Evolutionary conservation across 768 basidiomycete genomes (phyloP).

Genomic region (Suillus ampliporus): DNA sequence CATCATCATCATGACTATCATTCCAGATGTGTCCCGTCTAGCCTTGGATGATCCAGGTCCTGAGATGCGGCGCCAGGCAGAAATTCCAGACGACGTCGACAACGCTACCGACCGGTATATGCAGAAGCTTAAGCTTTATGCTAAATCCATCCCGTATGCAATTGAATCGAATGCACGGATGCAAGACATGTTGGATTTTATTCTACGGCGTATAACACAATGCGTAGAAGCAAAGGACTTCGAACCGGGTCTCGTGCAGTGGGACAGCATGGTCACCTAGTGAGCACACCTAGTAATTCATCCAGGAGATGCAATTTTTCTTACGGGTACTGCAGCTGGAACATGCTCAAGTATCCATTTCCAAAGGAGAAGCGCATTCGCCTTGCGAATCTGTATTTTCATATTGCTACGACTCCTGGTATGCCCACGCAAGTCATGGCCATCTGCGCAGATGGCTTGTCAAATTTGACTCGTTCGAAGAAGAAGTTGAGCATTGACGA

Average conservation of each 20-base stretch:
- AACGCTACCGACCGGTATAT: slow-evolving; percentile 50
- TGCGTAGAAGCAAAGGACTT: slow-evolving; percentile 82
- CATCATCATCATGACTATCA: slow-evolving; percentile 31
- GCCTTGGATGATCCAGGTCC: slow-evolving; percentile 45
- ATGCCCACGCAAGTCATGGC: slow-evolving; percentile 74
- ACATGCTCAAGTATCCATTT: slow-evolving; percentile 85
- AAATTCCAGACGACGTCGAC: slow-evolving; percentile 38
- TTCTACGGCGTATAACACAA: slow-evolving; percentile 71
- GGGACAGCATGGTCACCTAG: slow-evolving; percentile 80
- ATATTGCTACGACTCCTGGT: slow-evolving; percentile 76
- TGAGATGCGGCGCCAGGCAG: slow-evolving; percentile 18
- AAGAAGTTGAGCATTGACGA: slow-evolving; percentile 79
- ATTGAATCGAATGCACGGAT: slow-evolving; percentile 79
- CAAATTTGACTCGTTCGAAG: slow-evolving; percentile 64
- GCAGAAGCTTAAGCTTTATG: slow-evolving; percentile 66
- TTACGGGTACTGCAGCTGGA: slow-evolving; percentile 58
- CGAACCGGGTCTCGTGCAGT: slow-evolving; percentile 78
- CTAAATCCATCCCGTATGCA: slow-evolving; percentile 72
- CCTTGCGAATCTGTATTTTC: slow-evolving; percentile 80
- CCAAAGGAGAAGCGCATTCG: slow-evolving; percentile 77
- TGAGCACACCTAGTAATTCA: slow-evolving; percentile 43
- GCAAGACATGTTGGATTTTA: slow-evolving; percentile 76
- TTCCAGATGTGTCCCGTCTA: slow-evolving; percentile 55
- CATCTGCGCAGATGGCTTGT: slow-evolving; percentile 67
- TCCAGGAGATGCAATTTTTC: slow-evolving; percentile 18